Conservation (phyloP, 2,329 filamentous ascomycete genomes). For the Xylaria sp. region DNA sequence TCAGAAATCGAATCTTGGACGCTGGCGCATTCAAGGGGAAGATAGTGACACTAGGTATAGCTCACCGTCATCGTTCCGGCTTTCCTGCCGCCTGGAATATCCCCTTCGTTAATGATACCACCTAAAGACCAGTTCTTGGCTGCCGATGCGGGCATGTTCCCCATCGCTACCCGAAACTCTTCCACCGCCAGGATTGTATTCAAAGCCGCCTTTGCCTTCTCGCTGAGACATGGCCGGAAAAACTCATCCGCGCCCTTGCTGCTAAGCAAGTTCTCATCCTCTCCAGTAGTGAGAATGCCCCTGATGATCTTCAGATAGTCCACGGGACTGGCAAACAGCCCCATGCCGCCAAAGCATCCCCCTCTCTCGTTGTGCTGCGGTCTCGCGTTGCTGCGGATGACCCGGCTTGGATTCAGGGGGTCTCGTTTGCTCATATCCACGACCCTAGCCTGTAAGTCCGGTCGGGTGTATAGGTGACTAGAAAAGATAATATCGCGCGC, state of each 20-base stretch:
- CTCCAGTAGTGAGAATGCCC: slow-evolving; percentile 34
- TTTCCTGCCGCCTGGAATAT: slow-evolving; percentile 38
- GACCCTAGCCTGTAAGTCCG: slow-evolving; percentile 33
- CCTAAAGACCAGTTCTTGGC: slow-evolving; percentile 38
- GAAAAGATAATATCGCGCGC: slow-evolving; percentile 38
- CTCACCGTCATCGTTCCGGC: slow-evolving; percentile 37
- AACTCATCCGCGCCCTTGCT: slow-evolving; percentile 34
- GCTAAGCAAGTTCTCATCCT: slow-evolving; percentile 32
- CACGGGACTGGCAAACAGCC: slow-evolving; percentile 37
- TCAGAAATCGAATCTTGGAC: no score
- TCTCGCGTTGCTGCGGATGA: slow-evolving; percentile 35
- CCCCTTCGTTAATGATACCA: slow-evolving; percentile 40
- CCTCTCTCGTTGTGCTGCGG: slow-evolving; percentile 38
- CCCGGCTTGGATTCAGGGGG: slow-evolving; percentile 28
- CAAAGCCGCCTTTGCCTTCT: slow-evolving; percentile 35
- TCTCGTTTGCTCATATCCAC: slow-evolving; percentile 43
- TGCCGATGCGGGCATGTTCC: slow-evolving; percentile 33
- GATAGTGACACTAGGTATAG: no score
- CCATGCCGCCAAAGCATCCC: slow-evolving; percentile 39
- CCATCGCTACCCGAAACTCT: slow-evolving; percentile 36
- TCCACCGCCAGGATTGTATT: slow-evolving; percentile 28
- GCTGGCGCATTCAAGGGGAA: no score
- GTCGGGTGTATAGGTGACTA: slow-evolving; percentile 32
- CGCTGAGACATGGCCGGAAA: slow-evolving; percentile 38
- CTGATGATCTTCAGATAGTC: slow-evolving; percentile 39